A percentile compares a stretch with the other conserved stretches of the same genome.
These are phyloP conservation scores for Leptoxyphium fumago DNA, from an alignment of 2,329 filamentous ascomycete species.

Conservation along the genomic window DNA sequence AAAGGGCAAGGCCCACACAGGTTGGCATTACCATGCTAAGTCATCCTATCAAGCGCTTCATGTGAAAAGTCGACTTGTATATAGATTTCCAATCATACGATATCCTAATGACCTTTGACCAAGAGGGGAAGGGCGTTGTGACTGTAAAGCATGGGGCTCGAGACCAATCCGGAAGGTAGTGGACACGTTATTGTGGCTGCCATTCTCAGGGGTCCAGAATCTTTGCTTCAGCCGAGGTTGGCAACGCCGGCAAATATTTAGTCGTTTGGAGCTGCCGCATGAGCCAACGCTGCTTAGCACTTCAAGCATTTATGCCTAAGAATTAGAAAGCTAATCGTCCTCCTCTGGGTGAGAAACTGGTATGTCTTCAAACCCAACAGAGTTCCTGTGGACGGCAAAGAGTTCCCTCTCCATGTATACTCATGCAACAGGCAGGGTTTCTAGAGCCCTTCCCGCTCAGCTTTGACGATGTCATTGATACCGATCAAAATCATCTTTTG, in stretches of 20 bases:
- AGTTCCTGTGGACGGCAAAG: background rate
- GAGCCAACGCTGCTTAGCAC: background rate
- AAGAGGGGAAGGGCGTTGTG: background rate
- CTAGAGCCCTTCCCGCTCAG: background rate
- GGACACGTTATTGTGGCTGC: background rate
- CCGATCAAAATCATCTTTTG: background rate
- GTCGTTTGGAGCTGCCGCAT: background rate
- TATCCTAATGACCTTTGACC: background rate
- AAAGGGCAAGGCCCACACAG: background rate
- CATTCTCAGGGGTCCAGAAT: background rate
- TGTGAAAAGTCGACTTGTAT: background rate
- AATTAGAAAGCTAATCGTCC: background rate
- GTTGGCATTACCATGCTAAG: background rate
- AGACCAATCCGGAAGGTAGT: background rate
- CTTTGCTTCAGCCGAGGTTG: background rate
- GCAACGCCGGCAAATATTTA: background rate
- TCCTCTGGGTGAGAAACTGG: background rate
- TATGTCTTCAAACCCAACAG: background rate
- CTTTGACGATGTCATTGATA: background rate
- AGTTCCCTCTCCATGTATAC: background rate
- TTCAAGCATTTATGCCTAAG: background rate
- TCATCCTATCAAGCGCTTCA: background rate
- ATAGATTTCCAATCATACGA: background rate
- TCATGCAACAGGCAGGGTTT: background rate
- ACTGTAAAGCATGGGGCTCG: background rate